A percentile compares a stretch with the other conserved stretches of the same genome.
Conservation (phyloP, 306 rosid species). For the Begonia masoniana region DNA sequence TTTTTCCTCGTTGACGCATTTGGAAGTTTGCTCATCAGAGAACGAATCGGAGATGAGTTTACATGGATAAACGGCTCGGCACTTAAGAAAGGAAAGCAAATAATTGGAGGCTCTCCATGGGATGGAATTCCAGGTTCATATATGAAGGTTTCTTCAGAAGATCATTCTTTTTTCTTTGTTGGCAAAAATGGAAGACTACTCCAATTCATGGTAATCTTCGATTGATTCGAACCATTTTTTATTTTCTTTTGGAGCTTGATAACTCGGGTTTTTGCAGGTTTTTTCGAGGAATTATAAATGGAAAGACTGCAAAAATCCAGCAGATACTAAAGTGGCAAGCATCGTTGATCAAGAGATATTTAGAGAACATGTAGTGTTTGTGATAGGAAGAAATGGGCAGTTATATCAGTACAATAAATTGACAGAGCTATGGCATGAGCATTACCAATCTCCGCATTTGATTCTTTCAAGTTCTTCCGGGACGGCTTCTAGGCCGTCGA, state of each 20-base stretch:
- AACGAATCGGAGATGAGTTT: slow-evolving; percentile 47
- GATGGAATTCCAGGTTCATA: slow-evolving; percentile 45
- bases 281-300: slow-evolving; percentile 72
- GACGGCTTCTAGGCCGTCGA: slow-evolving; percentile 54
- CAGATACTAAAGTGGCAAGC: slow-evolving; percentile 42
- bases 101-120: slow-evolving; percentile 84
- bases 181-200: slow-evolving; percentile 65
- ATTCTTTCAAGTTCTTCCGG: slow-evolving; percentile 61
- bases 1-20: slow-evolving; percentile 50
- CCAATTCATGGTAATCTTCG: slow-evolving; percentile 56
- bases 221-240: neutral
- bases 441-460: slow-evolving; percentile 81
- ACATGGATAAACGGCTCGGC: slow-evolving; percentile 74
- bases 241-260: neutral
- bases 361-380: slow-evolving; percentile 73
- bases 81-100: slow-evolving; percentile 43
- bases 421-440: slow-evolving; percentile 83
- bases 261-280: slow-evolving; percentile 35
- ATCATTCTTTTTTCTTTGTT: slow-evolving; percentile 65
- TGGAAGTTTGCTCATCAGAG: slow-evolving; percentile 74
- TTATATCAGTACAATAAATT: slow-evolving; percentile 88
- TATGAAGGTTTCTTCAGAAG: slow-evolving; percentile 49
- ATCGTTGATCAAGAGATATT: slow-evolving; percentile 69
- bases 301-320: slow-evolving; percentile 78
- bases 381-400: slow-evolving; percentile 62